Evolutionary conservation across 805 yeast genomes (phyloP).

Genomic region (Barnettozyma populi): DNA sequence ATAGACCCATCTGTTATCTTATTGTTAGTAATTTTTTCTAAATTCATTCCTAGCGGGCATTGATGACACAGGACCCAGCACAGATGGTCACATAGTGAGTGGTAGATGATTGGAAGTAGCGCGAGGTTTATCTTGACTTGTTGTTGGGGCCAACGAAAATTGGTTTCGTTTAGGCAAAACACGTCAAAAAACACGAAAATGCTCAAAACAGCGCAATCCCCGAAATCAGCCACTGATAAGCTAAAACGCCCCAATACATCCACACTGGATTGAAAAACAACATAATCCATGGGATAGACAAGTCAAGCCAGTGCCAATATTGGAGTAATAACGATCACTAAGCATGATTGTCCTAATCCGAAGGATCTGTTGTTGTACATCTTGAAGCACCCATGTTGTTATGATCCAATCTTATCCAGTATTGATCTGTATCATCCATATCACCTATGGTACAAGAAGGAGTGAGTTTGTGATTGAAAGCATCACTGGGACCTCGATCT

Average conservation of each 20-base stretch:
- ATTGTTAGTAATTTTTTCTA: conserved; percentile 10
- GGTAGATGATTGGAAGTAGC: not conserved
- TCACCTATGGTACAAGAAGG: not conserved
- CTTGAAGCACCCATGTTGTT: conserved; percentile 1
- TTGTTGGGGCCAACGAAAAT: not conserved
- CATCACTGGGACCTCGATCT: not conserved
- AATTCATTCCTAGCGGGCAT: not conserved
- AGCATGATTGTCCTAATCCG: not conserved
- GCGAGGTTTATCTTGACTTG: not conserved
- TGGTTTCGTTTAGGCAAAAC: not conserved
- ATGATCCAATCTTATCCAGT: not conserved
- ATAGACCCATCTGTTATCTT: conserved; percentile 72
- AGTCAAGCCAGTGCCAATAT: not conserved
- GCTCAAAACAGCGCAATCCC: not conserved
- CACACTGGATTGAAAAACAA: not conserved
- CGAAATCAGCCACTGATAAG: not conserved
- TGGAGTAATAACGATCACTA: not conserved
- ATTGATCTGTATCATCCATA: not conserved
- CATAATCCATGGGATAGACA: not conserved
- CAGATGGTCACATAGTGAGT: not conserved
- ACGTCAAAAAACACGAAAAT: conserved; percentile 1
- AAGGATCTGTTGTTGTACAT: not conserved
- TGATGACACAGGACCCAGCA: not conserved
- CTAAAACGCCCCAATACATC: not conserved
- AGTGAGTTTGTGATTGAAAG: not conserved